These are phyloP conservation scores for Carpinus fangiana DNA, from an alignment of 306 rosid species.

Conservation along the genomic window DNA sequence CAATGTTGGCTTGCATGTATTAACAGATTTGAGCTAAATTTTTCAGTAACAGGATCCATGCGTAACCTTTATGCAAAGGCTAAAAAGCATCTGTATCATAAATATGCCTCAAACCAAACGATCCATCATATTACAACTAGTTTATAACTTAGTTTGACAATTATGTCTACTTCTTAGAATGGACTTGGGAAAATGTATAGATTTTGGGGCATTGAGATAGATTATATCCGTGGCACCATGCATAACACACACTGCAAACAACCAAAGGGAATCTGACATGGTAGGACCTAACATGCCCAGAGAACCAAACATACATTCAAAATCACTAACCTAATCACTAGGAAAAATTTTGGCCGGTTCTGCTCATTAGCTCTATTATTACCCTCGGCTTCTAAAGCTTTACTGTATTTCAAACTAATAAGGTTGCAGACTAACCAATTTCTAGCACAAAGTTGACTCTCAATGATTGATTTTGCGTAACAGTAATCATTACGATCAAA, in stretches of 20 bases:
- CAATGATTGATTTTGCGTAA: not conserved
- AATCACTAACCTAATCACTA: not conserved
- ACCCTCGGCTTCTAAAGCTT: not conserved
- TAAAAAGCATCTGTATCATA: not conserved
- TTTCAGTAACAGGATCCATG: not conserved
- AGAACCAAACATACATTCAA: not conserved
- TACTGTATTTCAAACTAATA: not conserved
- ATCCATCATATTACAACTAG: constrained; percentile 20
- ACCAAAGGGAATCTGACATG: not conserved
- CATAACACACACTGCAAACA: not conserved
- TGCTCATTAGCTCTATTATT: not conserved
- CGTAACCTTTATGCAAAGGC: not conserved
- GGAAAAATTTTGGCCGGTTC: not conserved
- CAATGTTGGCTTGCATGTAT: not conserved
- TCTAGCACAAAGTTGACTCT: not conserved
- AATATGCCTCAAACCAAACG: not conserved
- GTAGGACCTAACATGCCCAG: not conserved
- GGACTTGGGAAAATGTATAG: not conserved
- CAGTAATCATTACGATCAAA: not conserved
- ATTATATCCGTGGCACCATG: not conserved
- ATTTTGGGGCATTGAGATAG: not conserved
- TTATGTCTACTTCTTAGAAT: not conserved
- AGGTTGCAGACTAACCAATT: not conserved
- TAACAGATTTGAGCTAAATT: not conserved
- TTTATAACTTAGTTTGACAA: not conserved